A percentile compares a stretch with the other conserved stretches of the same genome.
phyloP scores from a whole-genome alignment of 2,329 filamentous ascomycete species.

The Talaromyces pinophilus region DNA sequence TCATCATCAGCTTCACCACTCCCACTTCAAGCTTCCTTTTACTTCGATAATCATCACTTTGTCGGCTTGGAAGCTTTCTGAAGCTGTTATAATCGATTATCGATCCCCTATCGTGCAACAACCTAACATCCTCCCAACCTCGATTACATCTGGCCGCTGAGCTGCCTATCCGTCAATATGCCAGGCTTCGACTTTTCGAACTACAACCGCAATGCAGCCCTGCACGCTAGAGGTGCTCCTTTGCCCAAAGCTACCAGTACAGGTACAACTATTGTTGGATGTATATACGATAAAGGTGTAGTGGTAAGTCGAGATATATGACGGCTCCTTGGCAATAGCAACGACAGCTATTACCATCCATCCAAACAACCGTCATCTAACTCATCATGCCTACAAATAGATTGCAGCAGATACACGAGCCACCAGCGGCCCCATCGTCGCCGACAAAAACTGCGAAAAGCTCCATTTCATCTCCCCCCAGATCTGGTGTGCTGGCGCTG shows the following conservation, averaged over 20 bases:
- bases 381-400: slow-evolving; percentile 46
- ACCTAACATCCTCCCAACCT: slow-evolving; percentile 9
- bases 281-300: slow-evolving; percentile 92
- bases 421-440: slow-evolving; percentile 95
- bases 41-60: slow-evolving; percentile 37
- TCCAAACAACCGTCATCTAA: neutral
- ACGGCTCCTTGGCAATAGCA: slow-evolving; percentile 28
- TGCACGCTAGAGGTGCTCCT: slow-evolving; percentile 90
- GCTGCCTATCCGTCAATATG: slow-evolving; percentile 61
- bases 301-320: slow-evolving; percentile 61
- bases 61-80: neutral
- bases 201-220: slow-evolving; percentile 97
- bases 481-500: slow-evolving; percentile 98
- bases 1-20: slow-evolving; percentile 22
- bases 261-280: slow-evolving; percentile 97
- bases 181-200: slow-evolving; percentile 99
- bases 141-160: slow-evolving; percentile 21
- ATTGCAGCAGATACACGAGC: slow-evolving; percentile 98
- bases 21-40: slow-evolving; percentile 32
- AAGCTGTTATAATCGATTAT: neutral
- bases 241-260: slow-evolving; percentile 97
- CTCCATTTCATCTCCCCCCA: slow-evolving; percentile 97
- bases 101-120: neutral
- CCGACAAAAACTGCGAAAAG: slow-evolving; percentile 99
- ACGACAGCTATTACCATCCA: neutral